Percentiles rank a stretch among this genome's conserved stretches.
Conservation (phyloP, 2,329 filamentous ascomycete genomes). For the Fusarium proliferatum region DNA sequence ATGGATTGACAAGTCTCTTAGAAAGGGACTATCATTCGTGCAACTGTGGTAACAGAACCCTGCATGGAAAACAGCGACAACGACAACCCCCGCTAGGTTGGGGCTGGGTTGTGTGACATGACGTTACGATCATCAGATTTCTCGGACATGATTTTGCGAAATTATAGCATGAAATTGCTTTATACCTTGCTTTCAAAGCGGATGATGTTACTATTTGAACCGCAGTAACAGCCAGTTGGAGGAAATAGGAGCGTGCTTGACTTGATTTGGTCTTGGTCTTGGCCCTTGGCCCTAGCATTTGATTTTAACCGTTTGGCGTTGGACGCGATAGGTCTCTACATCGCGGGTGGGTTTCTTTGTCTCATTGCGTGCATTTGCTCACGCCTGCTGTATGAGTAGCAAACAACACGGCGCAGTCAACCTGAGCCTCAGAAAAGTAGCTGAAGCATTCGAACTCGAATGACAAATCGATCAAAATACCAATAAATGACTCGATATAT, state of each 20-base stretch:
- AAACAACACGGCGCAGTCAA: slow-evolving; percentile 18
- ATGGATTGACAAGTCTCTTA: slow-evolving; percentile 43
- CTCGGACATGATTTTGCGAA: slow-evolving; percentile 26
- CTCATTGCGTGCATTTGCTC: slow-evolving; percentile 11
- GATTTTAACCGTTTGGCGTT: slow-evolving; percentile 21
- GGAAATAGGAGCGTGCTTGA: slow-evolving; percentile 15
- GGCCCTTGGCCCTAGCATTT: background rate
- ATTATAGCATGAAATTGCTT: background rate
- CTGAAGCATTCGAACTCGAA: slow-evolving; percentile 13
- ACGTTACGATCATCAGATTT: slow-evolving; percentile 31
- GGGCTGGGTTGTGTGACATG: slow-evolving; percentile 18
- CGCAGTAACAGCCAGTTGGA: background rate
- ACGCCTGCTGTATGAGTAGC: slow-evolving; percentile 25
- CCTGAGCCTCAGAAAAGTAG: slow-evolving; percentile 11
- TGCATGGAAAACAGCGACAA: slow-evolving; percentile 8
- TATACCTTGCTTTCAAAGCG: slow-evolving; percentile 13
- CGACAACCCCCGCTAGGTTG: slow-evolving; percentile 13
- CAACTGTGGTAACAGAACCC: slow-evolving; percentile 35
- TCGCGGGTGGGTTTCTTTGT: slow-evolving; percentile 11
- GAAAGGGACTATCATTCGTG: slow-evolving; percentile 36
- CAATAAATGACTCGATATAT: slow-evolving; percentile 4
- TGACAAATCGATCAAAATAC: slow-evolving; percentile 1
- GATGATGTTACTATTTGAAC: slow-evolving; percentile 8
- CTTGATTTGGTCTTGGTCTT: background rate
- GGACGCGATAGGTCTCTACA: slow-evolving; percentile 7